phyloP scores from a whole-genome alignment of 345 rosid species.

The Boechera stricta region DNA sequence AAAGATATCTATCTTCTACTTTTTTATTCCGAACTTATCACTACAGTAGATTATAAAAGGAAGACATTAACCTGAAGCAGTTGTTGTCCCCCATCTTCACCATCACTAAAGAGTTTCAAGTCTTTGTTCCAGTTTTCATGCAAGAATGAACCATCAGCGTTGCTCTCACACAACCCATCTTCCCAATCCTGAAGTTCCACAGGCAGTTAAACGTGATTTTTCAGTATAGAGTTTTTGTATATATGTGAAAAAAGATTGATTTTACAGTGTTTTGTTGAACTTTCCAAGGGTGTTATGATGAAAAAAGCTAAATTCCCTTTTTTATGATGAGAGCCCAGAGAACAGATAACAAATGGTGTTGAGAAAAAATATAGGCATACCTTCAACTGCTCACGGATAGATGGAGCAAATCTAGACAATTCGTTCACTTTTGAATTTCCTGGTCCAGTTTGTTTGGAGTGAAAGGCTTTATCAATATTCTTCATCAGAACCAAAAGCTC shows the following conservation, averaged over 20 bases:
- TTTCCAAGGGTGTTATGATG: constrained; percentile 12
- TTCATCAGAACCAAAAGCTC: constrained; percentile 73
- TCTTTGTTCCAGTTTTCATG: constrained; percentile 94
- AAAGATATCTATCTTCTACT: neutral
- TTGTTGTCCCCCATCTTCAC: constrained; percentile 88
- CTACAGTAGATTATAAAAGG: constrained; percentile 21
- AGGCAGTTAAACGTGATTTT: constrained; percentile 26
- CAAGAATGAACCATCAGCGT: constrained; percentile 88
- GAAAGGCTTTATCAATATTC: constrained; percentile 67
- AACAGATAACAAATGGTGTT: constrained; percentile 10
- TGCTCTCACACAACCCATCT: constrained; percentile 85
- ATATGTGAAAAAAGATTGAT: constrained; percentile 16
- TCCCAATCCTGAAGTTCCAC: constrained; percentile 79
- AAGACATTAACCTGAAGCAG: constrained; percentile 71
- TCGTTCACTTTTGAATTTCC: constrained; percentile 55
- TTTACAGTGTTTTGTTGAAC: neutral
- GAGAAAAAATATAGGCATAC: constrained; percentile 45
- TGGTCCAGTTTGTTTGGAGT: constrained; percentile 61
- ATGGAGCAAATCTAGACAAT: constrained; percentile 63
- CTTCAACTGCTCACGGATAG: constrained; percentile 79
- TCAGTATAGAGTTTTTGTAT: neutral
- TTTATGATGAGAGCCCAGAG: neutral
- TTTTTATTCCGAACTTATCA: constrained; percentile 1
- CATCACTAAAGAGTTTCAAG: constrained; percentile 69
- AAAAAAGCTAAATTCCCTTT: constrained; percentile 10